phyloP scores from a whole-genome alignment of 2,329 filamentous ascomycete genomes.

The Stachybotrys elegans region DNA sequence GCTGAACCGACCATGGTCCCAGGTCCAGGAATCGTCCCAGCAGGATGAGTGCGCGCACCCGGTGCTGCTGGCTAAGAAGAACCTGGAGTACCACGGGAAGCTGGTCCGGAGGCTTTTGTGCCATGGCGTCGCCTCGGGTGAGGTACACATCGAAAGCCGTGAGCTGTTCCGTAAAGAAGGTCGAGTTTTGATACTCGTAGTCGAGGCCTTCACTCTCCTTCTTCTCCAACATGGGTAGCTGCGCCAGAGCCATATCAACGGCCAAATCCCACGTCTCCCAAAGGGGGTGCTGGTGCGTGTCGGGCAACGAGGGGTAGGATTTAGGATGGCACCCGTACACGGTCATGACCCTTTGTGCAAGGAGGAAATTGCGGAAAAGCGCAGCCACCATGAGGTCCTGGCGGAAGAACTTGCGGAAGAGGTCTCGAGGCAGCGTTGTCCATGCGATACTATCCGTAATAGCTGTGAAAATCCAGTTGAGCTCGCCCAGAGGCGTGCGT shows the following conservation, averaged over 20 bases:
- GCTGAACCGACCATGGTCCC: conserved; percentile 96
- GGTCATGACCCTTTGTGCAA: conserved; percentile 93
- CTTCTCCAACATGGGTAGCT: conserved; percentile 79
- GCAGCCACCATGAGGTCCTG: conserved; percentile 99
- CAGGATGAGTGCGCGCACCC: conserved; percentile 83
- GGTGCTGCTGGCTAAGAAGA: conserved; percentile 88
- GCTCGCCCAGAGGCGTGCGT: conserved; percentile 85
- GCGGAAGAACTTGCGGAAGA: conserved; percentile 95
- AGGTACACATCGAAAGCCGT: conserved; percentile 97
- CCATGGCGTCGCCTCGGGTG: conserved; percentile 70
- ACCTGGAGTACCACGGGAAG: conserved; percentile 95
- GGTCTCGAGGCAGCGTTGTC: conserved; percentile 83
- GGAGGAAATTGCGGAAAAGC: conserved; percentile 89
- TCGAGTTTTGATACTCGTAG: conserved; percentile 93
- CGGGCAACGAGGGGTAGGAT: conserved; percentile 85
- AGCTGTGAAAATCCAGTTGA: conserved; percentile 99
- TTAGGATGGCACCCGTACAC: conserved; percentile 94
- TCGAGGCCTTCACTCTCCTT: conserved; percentile 66
- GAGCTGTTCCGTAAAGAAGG: conserved; percentile 94
- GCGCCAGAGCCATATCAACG: conserved; percentile 88
- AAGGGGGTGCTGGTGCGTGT: conserved; percentile 88
- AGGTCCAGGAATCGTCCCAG: conserved; percentile 91
- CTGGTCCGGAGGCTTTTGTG: conserved; percentile 86
- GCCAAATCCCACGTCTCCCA: conserved; percentile 98
- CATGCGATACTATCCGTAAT: conserved; percentile 99